These are phyloP conservation scores for Candida montana DNA, from an alignment of 805 yeast genomes.

Conservation along the genomic window DNA sequence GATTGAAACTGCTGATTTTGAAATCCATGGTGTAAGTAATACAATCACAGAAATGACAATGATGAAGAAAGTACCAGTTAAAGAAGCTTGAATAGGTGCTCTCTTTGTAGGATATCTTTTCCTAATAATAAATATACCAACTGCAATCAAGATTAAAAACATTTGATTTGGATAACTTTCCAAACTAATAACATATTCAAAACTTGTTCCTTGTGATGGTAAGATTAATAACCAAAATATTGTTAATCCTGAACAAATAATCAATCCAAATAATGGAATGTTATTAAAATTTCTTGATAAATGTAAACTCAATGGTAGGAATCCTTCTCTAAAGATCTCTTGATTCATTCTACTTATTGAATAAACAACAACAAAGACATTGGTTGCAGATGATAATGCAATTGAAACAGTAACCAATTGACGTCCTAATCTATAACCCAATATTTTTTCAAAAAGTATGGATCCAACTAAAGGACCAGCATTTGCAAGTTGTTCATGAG, in stretches of 20 bases:
- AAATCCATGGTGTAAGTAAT: slow-evolving; percentile 40
- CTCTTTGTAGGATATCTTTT: slow-evolving; percentile 39
- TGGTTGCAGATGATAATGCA: slow-evolving; percentile 59
- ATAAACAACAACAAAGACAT: slow-evolving; percentile 56
- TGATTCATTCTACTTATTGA: slow-evolving; percentile 58
- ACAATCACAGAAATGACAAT: slow-evolving; percentile 43
- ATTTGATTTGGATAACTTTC: slow-evolving; percentile 44
- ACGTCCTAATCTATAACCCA: slow-evolving; percentile 48
- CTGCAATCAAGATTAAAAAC: slow-evolving; percentile 45
- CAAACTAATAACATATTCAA: slow-evolving; percentile 38
- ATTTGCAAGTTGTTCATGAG: slow-evolving; percentile 45
- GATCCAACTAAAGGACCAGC: slow-evolving; percentile 60
- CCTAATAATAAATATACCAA: slow-evolving; percentile 54
- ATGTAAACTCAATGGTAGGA: slow-evolving; percentile 44
- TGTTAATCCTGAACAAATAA: slow-evolving; percentile 29
- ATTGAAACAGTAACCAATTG: slow-evolving; percentile 50
- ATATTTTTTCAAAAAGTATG: slow-evolving; percentile 47
- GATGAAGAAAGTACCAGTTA: slow-evolving; percentile 42
- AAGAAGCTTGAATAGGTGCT: slow-evolving; percentile 49
- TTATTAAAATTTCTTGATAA: slow-evolving; percentile 54
- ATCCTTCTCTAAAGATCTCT: slow-evolving; percentile 61
- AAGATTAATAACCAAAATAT: slow-evolving; percentile 28
- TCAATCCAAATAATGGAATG: slow-evolving; percentile 50
- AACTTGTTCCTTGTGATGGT: slow-evolving; percentile 33
- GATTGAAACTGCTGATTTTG: slow-evolving; percentile 22